Base-by-base conservation (phyloP, 495 filamentous ascomycete species). In the Xylaria flabelliformis region DNA sequence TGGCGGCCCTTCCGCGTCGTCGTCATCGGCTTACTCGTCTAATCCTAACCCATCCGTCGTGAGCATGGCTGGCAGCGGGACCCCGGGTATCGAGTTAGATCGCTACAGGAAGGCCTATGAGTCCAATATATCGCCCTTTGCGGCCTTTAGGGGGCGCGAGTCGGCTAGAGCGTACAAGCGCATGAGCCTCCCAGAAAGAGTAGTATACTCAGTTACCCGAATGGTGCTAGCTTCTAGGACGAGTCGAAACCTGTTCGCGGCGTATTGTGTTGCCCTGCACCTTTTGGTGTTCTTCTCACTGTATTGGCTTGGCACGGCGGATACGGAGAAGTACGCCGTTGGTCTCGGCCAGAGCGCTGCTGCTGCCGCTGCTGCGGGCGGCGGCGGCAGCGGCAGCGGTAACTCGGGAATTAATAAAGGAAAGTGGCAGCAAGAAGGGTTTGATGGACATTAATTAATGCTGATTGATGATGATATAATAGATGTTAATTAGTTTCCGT, bases 101-200 rank as follows among this genome's bases (percentile, higher is more conserved):
- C 89, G 95, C 36, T 99, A 99, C 77, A 88, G 94, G 64, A 92
- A 93, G 63, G 93, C 95, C 10, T 99, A 99, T 81, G 96, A 99
- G 82, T 91, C 92, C 26, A 95, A 94, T 77, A 91, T 99, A 42
- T 97, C 94, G 15, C 96, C 96, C 0, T 99, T 99, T 77, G 95
- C 95, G 34, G 94, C 93, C 8, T 99, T 98, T 82, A 88, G 94
- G 50, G 94, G 96, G 6, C 90, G 95, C 48, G 96, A 99, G 84
- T 93, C 92, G 46, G 91, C 93, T 7, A 86, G 96, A 41, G 97
- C 96, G n/a, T 94, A 97, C 80, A 94, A 95, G 76, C 90, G 96
- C 41, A 97, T 99, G 95, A 93, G 89, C 72, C 81, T 98, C 6
- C 93, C 94, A 0, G 96, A 99, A 83, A 86, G 97, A 34, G 85